phyloP scores from a whole-genome alignment of 805 yeast genomes.

The Starmerella kuoi region DNA sequence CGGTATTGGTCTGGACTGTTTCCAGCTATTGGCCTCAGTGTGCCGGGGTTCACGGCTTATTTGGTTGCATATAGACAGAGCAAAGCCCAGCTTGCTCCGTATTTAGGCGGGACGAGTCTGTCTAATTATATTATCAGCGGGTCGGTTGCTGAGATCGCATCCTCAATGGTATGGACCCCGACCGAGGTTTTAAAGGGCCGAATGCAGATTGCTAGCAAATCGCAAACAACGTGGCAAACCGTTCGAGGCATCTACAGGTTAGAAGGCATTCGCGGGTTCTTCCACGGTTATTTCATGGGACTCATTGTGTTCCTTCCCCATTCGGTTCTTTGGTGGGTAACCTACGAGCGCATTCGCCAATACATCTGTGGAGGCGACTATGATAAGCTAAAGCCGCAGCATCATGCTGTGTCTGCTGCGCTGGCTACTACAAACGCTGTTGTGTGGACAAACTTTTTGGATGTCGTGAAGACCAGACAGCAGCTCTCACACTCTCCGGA shows the following conservation, averaged over 20 bases:
- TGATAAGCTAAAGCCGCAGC: constrained; percentile 18
- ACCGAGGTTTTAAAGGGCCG: constrained; percentile 38
- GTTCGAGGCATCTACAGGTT: constrained; percentile 33
- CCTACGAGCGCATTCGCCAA: constrained; percentile 25
- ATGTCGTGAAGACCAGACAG: constrained; percentile 36
- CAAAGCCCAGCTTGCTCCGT: constrained; percentile 29
- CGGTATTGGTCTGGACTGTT: constrained; percentile 34
- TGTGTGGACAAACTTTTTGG: constrained; percentile 31
- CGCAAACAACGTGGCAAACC: constrained; percentile 16
- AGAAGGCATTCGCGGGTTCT: constrained; percentile 70
- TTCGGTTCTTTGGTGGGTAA: constrained; percentile 34
- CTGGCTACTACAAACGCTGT: constrained; percentile 30
- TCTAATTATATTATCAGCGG: constrained; percentile 31
- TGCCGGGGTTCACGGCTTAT: constrained; percentile 35
- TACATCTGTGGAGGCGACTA: constrained; percentile 6
- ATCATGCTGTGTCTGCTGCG: constrained; percentile 30
- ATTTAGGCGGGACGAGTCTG: constrained; percentile 28
- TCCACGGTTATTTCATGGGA: constrained; percentile 53
- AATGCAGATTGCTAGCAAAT: constrained; percentile 29
- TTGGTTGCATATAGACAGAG: constrained; percentile 33
- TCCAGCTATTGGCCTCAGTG: constrained; percentile 31
- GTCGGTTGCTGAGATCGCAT: constrained; percentile 31
- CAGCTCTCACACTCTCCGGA: constrained; percentile 34
- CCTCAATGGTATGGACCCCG: constrained; percentile 34
- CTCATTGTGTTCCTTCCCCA: constrained; percentile 34